phyloP scores from a whole-genome alignment of 768 basidiomycete genomes.

The Amanita pallidorosea region DNA sequence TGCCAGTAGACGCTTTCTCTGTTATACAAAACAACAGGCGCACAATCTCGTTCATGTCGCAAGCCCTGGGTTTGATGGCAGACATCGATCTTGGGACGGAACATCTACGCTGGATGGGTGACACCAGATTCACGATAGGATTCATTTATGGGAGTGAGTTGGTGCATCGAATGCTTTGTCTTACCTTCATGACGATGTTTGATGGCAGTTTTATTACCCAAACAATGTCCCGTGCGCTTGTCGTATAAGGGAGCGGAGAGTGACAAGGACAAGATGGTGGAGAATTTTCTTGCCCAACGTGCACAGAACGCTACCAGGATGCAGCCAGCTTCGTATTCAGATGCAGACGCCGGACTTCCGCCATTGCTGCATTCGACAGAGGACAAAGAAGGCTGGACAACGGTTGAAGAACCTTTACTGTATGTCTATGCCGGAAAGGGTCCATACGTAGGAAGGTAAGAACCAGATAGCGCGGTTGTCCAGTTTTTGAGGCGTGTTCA shows the following conservation, averaged over 20 bases:
- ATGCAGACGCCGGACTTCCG: conserved; percentile 19
- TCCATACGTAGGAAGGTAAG: conserved; percentile 59
- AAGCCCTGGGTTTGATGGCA: conserved; percentile 76
- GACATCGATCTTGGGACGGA: conserved; percentile 82
- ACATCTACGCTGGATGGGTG: conserved; percentile 80
- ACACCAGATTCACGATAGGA: conserved; percentile 65
- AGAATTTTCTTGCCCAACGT: conserved; percentile 32
- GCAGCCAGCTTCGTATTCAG: conserved; percentile 4
- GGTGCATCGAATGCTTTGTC: neutral
- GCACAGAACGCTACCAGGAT: conserved; percentile 5
- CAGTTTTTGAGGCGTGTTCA: neutral
- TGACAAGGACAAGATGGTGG: conserved; percentile 66
- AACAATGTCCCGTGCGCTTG: conserved; percentile 58
- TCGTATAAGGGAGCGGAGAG: conserved; percentile 57
- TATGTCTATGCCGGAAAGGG: conserved; percentile 74
- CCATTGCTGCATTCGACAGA: conserved; percentile 31
- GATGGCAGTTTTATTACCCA: conserved; percentile 43
- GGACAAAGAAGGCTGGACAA: conserved; percentile 56
- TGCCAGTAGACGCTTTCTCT: conserved; percentile 71
- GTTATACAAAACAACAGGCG: conserved; percentile 57
- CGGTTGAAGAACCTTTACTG: conserved; percentile 54
- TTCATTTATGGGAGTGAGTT: conserved; percentile 56
- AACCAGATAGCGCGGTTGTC: neutral
- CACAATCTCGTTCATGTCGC: conserved; percentile 73
- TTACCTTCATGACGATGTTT: neutral